These are phyloP conservation scores for Mortierella hygrophila DNA, from an alignment of 192 early-diverging fungal species.

Conservation along the genomic window DNA sequence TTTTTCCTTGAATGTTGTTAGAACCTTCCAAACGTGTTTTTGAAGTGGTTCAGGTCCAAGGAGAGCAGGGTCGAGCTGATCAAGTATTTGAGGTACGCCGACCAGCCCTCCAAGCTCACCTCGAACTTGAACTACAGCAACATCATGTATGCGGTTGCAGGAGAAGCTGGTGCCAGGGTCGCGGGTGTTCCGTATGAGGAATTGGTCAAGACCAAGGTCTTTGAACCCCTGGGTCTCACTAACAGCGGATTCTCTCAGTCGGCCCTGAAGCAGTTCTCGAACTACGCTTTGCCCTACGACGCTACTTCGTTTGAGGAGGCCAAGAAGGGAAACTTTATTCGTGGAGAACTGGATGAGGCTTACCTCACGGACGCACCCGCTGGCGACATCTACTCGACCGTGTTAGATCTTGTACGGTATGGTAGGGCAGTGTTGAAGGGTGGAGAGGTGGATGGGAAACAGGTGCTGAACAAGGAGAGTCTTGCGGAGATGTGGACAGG, in stretches of 20 bases:
- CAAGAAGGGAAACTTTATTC: background rate
- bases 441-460: constrained; percentile 22
- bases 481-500: background rate
- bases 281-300: background rate
- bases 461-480: constrained; percentile 19
- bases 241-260: constrained; percentile 15
- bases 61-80: background rate
- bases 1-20: too few relatives aligned
- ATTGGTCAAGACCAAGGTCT: constrained; percentile 4
- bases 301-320: constrained; percentile 16
- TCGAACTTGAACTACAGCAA: constrained; percentile 1
- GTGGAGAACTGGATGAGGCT: background rate
- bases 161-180: constrained; percentile 19
- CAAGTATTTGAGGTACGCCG: background rate
- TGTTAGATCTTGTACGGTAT: constrained; percentile 13
- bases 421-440: constrained; percentile 5
- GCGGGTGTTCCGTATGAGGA: constrained; percentile 11
- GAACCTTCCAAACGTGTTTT: too few relatives aligned
- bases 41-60: too few relatives aligned
- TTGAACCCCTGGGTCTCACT: background rate
- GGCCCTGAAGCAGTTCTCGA: constrained; percentile 1
- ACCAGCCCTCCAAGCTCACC: background rate
- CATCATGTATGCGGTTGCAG: constrained; percentile 20
- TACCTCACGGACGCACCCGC: background rate
- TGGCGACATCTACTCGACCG: constrained; percentile 24